Evolutionary conservation across 176 grass and related monocot species (phyloP), one percentile per base, ranked within the genome.

Genomic region (Metroxylon sagu): DNA sequence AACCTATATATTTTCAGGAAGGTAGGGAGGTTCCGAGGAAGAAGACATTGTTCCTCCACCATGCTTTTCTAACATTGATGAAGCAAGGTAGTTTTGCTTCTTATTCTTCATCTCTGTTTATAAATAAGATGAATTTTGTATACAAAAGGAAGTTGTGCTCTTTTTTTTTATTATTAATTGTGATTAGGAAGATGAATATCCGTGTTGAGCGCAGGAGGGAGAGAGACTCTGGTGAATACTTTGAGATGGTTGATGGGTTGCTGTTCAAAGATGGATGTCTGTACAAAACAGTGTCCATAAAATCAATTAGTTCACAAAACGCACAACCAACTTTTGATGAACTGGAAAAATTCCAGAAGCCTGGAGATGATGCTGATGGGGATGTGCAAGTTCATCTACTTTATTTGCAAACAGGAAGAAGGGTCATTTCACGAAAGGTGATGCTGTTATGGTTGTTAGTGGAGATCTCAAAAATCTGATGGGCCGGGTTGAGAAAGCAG

Each of bases 331-430:
- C 79, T 16, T 97, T 97, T 0, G 87, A 97, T 70, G 93, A 97
- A 67, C 68, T 97, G 51, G 93, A 97, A 76, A 97, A 97, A 66
- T 97, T 97, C 60, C 80, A 59, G 60, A 97, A 91, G 74, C 93
- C 93, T 78, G 87, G 93, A 0, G 84, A 97, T 64, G 93, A 97
- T 65, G 71, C 74, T 48, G 90, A 84, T 73, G 81, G 93, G 53
- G 87, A 97, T 54, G 77, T 82, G 77, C 90, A 61, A 87, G 86
- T 59, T 76, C 90, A 59, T 85, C 80, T 52, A 91, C 93, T 56
- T 68, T 97, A n/a, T 97, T 97, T 80, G 81, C 93, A 62, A 97
- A 88, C 55, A 91, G 93, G 79, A 97, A 97, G 75, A 97, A 97
- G 30, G 84, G 93, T 4, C 93, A 97, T 57, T 97, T 97, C 62